A percentile compares a stretch with the other conserved stretches of the same genome.
Conservation (phyloP, 2,329 filamentous ascomycete species). For the Hymenoscyphus albidus region DNA sequence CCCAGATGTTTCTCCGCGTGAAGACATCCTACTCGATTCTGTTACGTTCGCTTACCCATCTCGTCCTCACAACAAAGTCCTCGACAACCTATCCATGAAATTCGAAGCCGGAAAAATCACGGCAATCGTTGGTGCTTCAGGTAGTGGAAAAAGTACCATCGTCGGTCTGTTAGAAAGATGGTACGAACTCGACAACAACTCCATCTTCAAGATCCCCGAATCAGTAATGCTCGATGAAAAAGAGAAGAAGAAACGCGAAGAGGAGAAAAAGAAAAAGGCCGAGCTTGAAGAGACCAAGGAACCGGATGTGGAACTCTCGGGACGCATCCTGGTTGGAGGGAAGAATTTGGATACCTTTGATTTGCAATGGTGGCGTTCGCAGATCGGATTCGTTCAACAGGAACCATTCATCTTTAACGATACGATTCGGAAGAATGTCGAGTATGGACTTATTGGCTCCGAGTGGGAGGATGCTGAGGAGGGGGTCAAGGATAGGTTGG, state of each 20-base stretch:
- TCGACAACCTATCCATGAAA: conserved; percentile 54
- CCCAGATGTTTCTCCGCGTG: conserved; percentile 46
- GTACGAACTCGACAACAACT: conserved; percentile 59
- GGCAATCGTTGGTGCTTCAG: conserved; percentile 70
- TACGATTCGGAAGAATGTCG: conserved; percentile 60
- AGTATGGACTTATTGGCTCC: conserved; percentile 52
- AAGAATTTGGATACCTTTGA: conserved; percentile 55
- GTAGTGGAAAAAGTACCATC: conserved; percentile 71
- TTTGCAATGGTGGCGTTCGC: conserved; percentile 56
- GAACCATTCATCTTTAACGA: conserved; percentile 67
- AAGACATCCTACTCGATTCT: conserved; percentile 57
- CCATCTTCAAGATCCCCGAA: conserved; percentile 39
- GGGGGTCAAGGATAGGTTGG: conserved; percentile 55
- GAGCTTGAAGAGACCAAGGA: conserved; percentile 36
- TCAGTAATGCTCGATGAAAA: conserved; percentile 44
- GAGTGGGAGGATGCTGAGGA: conserved; percentile 50
- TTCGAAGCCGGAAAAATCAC: conserved; percentile 64
- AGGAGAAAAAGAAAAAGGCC: conserved; percentile 27
- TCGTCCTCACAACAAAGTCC: conserved; percentile 58
- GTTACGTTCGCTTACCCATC: conserved; percentile 72
- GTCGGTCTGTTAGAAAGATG: conserved; percentile 68
- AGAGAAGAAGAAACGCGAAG: conserved; percentile 23
- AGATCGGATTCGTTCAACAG: conserved; percentile 65
- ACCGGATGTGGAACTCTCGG: conserved; percentile 46
- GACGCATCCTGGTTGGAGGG: conserved; percentile 50